A percentile compares a stretch with the other conserved stretches of the same genome.
Evolutionary conservation across 176 grass and related monocot species (phyloP).

Genomic region (sorghum (Sorghum bicolor)): Sorghum_bicolor_NCBIv3 NC_012872.2:1999001-1999500

Average conservation of each 20-base stretch:
- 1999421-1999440: conserved; percentile 51
- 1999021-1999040: background rate
- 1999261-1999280: conserved; percentile 89
- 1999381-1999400: conserved; percentile 66
- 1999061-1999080: background rate
- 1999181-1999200: background rate
- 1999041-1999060: background rate
- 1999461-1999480: background rate
- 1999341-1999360: conserved; percentile 91
- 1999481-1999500: background rate
- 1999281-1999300: conserved; percentile 84
- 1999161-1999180: background rate
- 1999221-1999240: background rate
- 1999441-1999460: conserved; percentile 12
- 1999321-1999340: conserved; percentile 57
- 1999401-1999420: conserved; percentile 40
- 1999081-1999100: background rate
- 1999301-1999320: conserved; percentile 87
- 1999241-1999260: background rate
- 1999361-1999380: conserved; percentile 72
- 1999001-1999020: background rate
- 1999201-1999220: background rate
- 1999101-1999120: background rate
- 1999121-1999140: background rate
- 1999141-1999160: background rate